Evolutionary conservation across 495 filamentous ascomycete genomes (phyloP), one percentile per base, ranked within the genome.

Genomic region (Penicillium chermesinum): DNA sequence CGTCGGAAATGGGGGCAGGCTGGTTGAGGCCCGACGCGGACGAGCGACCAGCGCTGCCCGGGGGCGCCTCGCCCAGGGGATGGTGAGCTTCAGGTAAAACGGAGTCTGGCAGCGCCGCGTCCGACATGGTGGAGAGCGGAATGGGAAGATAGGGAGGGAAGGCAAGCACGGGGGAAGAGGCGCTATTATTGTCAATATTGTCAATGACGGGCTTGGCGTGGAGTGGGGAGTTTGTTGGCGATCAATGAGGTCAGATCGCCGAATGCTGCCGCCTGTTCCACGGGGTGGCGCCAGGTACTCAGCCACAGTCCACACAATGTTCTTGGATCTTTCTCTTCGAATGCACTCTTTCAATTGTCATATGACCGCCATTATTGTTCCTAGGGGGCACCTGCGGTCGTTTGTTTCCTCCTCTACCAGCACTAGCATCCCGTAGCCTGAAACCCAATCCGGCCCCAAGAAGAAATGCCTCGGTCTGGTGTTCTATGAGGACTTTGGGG

Each of bases 31-130:
- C 62, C n/a, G 57, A 54, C 36, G 52, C 57, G 36, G 60, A 54
- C 19, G 48, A 51, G 54, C 61, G 63, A 48, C 58, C 63, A 57
- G 63, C 63, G 49, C 69, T 71, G 38, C 53, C 54, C 32, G 64
- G 63, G 43, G 63, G 65, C 61, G 62, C 65, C 62, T 67, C 66
- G 8, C 65, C 66, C n/a, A 62, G 58, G n/a, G n/a, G n/a, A n/a
- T n/a, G n/a, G n/a, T n/a, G n/a, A n/a, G n/a, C n/a, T 10, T 58
- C 55, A 19, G 63, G 57, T 19, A 62, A 61, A 35, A 54, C 59
- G 14, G 63, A 50, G 50, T 67, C 59, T 38, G 57, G 55, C 3
- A 67, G 48, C 7, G 60, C 60, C 38, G 54, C 51, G 44, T 74
- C 68, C 44, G 70, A 69, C 62, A 72, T 70, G 18, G 36, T 19